Percentiles rank a stretch among this genome's conserved stretches.
phyloP scores from a whole-genome alignment of 345 rosid species.

The Eucalyptus albens region DNA sequence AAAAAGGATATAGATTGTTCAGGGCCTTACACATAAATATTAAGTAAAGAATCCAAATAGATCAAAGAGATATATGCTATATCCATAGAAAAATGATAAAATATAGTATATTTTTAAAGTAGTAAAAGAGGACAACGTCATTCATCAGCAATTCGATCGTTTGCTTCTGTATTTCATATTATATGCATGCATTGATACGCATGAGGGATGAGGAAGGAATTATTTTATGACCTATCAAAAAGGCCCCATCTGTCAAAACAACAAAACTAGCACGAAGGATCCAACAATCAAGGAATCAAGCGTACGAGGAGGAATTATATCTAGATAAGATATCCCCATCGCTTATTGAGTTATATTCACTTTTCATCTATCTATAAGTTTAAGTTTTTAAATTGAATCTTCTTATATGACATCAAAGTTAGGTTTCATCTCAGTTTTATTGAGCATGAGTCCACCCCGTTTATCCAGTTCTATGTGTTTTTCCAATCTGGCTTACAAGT shows the following conservation, averaged over 20 bases:
- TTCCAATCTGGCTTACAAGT: accelerated
- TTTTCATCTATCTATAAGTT: not conserved
- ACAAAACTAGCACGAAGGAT: not conserved
- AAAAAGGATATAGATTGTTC: not conserved
- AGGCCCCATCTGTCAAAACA: not conserved
- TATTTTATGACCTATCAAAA: not conserved
- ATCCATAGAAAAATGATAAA: not conserved
- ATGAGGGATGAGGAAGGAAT: not conserved
- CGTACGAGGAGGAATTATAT: not conserved
- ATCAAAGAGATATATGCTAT: not conserved
- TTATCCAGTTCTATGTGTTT: accelerated
- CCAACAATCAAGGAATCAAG: not conserved
- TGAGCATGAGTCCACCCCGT: not conserved
- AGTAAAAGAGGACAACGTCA: not conserved
- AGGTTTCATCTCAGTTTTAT: not conserved
- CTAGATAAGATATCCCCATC: not conserved
- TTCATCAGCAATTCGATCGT: not conserved
- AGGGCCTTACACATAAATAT: not conserved
- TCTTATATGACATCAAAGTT: accelerated
- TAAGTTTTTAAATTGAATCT: not conserved
- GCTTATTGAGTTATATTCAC: too few species aligned
- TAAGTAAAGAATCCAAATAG: not conserved
- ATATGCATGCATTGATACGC: not conserved
- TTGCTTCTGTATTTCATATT: not conserved
- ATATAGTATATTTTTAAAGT: not conserved